These are phyloP conservation scores for Russula brevipes DNA, from an alignment of 768 basidiomycete genomes.

Conservation along the genomic window DNA sequence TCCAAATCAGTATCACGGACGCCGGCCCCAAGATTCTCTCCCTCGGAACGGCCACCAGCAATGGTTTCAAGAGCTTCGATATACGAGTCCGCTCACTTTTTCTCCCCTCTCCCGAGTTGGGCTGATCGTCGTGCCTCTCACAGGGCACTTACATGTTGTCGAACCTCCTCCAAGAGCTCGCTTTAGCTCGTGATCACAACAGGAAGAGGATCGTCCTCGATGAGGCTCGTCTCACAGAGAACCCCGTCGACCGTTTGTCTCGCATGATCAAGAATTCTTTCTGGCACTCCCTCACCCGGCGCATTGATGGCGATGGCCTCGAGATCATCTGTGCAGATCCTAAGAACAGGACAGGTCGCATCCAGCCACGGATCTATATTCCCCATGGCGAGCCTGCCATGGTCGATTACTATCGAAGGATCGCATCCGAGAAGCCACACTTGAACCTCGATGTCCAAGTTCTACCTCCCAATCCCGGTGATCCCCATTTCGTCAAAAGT, in stretches of 20 bases:
- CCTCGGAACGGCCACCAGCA: conserved; percentile 92
- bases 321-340: conserved; percentile 98
- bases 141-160: conserved; percentile 99
- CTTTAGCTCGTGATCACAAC: conserved; percentile 90
- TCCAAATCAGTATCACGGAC: conserved; percentile 94
- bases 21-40: conserved; percentile 96
- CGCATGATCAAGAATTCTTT: conserved; percentile 98
- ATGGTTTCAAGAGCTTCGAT: conserved; percentile 97
- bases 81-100: conserved; percentile 61
- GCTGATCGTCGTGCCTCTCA: conserved; percentile 17
- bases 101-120: conserved; percentile 3
- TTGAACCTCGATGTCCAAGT: conserved; percentile 91
- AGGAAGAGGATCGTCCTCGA: conserved; percentile 97
- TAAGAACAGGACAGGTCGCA: conserved; percentile 89
- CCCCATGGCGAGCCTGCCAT: conserved; percentile 90
- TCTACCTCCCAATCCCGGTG: conserved; percentile 80
- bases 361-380: conserved; percentile 91
- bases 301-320: conserved; percentile 95
- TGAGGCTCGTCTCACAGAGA: conserved; percentile 94
- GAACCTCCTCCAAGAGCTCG: conserved; percentile 97
- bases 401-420: conserved; percentile 91
- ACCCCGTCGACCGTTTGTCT: conserved; percentile 92
- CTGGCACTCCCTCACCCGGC: conserved; percentile 95
- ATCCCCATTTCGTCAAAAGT: conserved; percentile 84
- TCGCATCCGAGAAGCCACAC: conserved; percentile 88